These are phyloP conservation scores for Pseudofabraea citricarpa DNA, from an alignment of 2,329 filamentous ascomycete species.

Conservation along the genomic window DNA sequence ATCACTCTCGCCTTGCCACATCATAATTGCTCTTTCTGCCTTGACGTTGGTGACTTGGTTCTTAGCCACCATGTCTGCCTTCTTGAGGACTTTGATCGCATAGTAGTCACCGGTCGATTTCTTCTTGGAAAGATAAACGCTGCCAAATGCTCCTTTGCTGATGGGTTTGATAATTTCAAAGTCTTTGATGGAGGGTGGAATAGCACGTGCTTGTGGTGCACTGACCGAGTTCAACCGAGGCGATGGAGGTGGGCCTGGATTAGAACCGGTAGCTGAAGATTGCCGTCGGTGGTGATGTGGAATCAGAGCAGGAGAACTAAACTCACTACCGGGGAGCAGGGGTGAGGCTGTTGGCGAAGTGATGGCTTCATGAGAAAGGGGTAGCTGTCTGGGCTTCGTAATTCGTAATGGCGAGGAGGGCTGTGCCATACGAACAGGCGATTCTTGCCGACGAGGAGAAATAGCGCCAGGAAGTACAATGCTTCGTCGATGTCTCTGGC, in stretches of 20 bases:
- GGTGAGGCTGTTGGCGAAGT: conserved; percentile 88
- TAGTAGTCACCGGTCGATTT: conserved; percentile 98
- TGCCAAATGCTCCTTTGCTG: conserved; percentile 97
- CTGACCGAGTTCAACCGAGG: conserved; percentile 74
- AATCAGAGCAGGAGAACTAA: conserved; percentile 66
- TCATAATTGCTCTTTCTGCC: conserved; percentile 98
- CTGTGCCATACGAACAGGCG: conserved; percentile 69
- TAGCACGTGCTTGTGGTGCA: conserved; percentile 77
- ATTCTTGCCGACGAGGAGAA: conserved; percentile 82
- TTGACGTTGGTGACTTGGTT: conserved; percentile 99
- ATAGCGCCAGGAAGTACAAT: conserved; percentile 75
- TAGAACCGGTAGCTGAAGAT: conserved; percentile 81
- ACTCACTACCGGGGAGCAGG: conserved; percentile 76
- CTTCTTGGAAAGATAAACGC: conserved; percentile 97
- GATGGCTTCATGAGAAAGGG: conserved; percentile 57
- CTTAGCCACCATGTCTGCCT: conserved; percentile 99
- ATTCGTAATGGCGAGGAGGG: conserved; percentile 86
- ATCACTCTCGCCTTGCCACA: conserved; percentile 99
- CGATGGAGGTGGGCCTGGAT: conserved; percentile 66
- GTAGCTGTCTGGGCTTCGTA: conserved; percentile 67
- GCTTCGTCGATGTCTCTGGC: conserved; percentile 82
- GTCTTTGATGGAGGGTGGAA: conserved; percentile 95
- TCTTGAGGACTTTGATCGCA: conserved; percentile 97
- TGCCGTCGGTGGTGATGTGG: conserved; percentile 76
- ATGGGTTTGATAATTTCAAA: conserved; percentile 99